Evolutionary conservation across 2,329 filamentous ascomycete species (phyloP).

Genomic region (Scedosporium minutisporum): DNA sequence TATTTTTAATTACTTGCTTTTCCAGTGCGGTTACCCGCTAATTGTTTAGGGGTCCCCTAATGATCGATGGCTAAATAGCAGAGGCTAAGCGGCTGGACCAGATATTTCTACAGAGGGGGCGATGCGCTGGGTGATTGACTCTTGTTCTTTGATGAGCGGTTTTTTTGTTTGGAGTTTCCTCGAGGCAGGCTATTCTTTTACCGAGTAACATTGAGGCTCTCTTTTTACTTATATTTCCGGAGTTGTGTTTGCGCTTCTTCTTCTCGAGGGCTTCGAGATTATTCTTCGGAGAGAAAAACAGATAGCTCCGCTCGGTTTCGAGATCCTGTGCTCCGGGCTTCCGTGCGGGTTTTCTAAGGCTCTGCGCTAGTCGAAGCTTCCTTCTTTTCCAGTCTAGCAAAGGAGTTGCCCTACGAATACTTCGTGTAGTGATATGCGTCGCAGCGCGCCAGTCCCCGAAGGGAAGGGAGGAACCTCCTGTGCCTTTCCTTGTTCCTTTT

Average conservation of each 20-base stretch:
- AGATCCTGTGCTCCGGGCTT: background rate
- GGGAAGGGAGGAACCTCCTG: background rate
- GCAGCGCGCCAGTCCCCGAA: too few relatives aligned
- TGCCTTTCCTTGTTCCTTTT: background rate
- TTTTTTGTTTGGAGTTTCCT: background rate
- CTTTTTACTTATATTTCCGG: background rate
- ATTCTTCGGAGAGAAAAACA: background rate
- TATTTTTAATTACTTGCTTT: background rate
- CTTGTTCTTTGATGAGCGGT: background rate
- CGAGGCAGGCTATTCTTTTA: background rate
- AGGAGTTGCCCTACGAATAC: too few relatives aligned
- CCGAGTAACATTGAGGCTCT: background rate
- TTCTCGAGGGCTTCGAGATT: background rate
- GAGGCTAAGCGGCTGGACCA: background rate
- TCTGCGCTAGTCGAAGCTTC: background rate
- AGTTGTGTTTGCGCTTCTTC: background rate
- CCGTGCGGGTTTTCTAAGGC: background rate
- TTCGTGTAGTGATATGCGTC: too few relatives aligned
- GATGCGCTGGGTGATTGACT: slow-evolving; percentile 1
- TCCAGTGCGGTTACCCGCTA: background rate
- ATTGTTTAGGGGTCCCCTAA: background rate
- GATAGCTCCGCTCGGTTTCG: background rate
- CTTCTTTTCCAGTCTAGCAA: background rate
- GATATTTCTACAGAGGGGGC: background rate
- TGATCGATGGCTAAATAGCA: slow-evolving; percentile 1